Evolutionary conservation across 1,284 basidiomycete genomes (phyloP).

Genomic region (Puccinia hordei): DNA sequence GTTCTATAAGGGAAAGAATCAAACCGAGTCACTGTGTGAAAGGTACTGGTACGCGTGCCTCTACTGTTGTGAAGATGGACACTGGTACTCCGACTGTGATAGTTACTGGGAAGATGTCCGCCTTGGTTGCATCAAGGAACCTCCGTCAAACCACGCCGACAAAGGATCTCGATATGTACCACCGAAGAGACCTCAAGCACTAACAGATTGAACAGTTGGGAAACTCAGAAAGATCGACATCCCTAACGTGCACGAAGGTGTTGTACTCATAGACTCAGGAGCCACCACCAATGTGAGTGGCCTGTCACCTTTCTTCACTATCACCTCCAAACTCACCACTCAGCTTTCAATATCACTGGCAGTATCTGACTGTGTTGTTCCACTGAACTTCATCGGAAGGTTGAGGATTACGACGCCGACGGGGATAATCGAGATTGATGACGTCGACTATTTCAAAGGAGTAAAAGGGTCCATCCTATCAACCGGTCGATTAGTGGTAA

Average conservation of each 20-base stretch:
- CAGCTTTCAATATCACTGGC: background rate
- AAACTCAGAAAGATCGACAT: background rate
- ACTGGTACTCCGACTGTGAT: no score
- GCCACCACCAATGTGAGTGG: no score
- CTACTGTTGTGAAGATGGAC: no score
- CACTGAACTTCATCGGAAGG: background rate
- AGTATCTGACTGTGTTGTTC: background rate
- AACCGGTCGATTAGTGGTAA: background rate
- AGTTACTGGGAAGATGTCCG: no score
- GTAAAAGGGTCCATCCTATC: slow-evolving; percentile 1
- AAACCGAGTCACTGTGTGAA: no score
- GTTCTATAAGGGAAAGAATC: no score
- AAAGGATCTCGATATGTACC: no score
- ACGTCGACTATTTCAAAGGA: background rate
- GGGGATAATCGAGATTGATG: background rate
- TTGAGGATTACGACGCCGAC: slow-evolving; percentile 14
- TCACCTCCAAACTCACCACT: background rate
- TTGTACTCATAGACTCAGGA: background rate
- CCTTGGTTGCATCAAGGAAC: no score
- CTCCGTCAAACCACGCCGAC: no score
- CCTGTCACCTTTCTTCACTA: background rate
- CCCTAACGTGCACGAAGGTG: background rate
- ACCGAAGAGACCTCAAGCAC: no score
- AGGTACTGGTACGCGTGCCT: no score
- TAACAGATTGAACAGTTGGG: background rate